phyloP scores from a whole-genome alignment of 2,329 filamentous ascomycete genomes.

The Diaporthe vexans region DNA sequence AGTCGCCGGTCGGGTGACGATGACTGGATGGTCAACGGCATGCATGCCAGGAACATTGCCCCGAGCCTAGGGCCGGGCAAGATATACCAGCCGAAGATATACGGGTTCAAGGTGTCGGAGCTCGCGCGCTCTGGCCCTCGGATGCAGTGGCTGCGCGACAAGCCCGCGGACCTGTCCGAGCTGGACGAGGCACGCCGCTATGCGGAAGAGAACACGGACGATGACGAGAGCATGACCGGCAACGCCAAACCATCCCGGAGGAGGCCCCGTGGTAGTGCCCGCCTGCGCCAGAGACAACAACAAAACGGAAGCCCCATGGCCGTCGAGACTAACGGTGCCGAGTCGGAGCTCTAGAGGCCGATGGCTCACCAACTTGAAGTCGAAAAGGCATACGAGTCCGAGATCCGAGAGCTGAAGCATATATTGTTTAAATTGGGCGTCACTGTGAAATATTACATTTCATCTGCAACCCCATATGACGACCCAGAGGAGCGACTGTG shows the following conservation, averaged over 20 bases:
- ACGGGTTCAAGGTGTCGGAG: constrained; percentile 95
- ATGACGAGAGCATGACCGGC: constrained; percentile 64
- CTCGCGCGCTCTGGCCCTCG: constrained; percentile 89
- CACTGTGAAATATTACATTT: no score
- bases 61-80: constrained; percentile 85
- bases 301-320: constrained; percentile 71
- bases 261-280: constrained; percentile 58
- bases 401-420: neutral
- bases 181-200: constrained; percentile 82
- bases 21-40: constrained; percentile 80
- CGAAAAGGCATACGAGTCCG: neutral
- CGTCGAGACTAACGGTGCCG: constrained; percentile 68
- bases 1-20: constrained; percentile 57
- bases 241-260: constrained; percentile 59
- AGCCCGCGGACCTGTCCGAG: constrained; percentile 83
- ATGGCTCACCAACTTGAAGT: neutral
- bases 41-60: constrained; percentile 87
- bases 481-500: neutral
- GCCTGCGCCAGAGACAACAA: constrained; percentile 58
- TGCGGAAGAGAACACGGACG: constrained; percentile 68
- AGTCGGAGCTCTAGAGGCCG: constrained; percentile 64
- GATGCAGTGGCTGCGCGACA: constrained; percentile 96
- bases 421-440: neutral
- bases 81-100: constrained; percentile 96
- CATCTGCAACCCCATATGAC: no score